These are phyloP conservation scores for Fusarium tjaetaba DNA, from an alignment of 2,329 filamentous ascomycete species.

Conservation along the genomic window DNA sequence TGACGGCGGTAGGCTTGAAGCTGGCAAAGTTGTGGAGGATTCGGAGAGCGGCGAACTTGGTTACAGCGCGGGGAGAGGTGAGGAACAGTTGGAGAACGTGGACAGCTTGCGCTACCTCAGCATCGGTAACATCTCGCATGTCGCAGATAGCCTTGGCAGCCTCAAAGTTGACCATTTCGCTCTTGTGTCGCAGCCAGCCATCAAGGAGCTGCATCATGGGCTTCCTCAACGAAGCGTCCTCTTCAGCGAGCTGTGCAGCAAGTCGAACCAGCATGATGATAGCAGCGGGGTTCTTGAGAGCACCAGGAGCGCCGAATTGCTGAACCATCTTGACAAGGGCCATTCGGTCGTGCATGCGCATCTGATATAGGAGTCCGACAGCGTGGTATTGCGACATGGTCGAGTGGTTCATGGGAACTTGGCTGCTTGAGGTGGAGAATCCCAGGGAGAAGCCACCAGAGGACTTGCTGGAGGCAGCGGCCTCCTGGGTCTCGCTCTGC, in stretches of 20 bases:
- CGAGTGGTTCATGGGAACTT: conserved; percentile 86
- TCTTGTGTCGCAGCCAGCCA: conserved; percentile 97
- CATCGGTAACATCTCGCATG: conserved; percentile 91
- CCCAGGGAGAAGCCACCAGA: conserved; percentile 90
- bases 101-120: conserved; percentile 89
- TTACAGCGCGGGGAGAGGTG: conserved; percentile 92
- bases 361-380: conserved; percentile 96
- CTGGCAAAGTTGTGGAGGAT: conserved; percentile 97
- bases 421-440: conserved; percentile 82
- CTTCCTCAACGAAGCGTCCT: conserved; percentile 87
- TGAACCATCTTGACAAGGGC: conserved; percentile 99
- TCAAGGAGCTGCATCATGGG: conserved; percentile 98
- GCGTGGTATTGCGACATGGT: conserved; percentile 99
- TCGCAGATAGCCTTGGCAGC: conserved; percentile 98
- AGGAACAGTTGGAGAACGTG: conserved; percentile 97
- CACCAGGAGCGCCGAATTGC: conserved; percentile 91
- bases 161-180: conserved; percentile 99
- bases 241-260: conserved; percentile 92
- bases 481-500: conserved; percentile 99
- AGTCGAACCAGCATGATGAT: conserved; percentile 92
- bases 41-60: conserved; percentile 95
- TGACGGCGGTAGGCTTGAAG: conserved; percentile 93
- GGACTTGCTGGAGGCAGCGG: conserved; percentile 88
- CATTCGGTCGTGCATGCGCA: conserved; percentile 98
- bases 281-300: conserved; percentile 93